Evolutionary conservation across 345 rosid genomes (phyloP), one percentile per base, ranked within the genome.

Genomic region (Sisymbrium irio): DNA sequence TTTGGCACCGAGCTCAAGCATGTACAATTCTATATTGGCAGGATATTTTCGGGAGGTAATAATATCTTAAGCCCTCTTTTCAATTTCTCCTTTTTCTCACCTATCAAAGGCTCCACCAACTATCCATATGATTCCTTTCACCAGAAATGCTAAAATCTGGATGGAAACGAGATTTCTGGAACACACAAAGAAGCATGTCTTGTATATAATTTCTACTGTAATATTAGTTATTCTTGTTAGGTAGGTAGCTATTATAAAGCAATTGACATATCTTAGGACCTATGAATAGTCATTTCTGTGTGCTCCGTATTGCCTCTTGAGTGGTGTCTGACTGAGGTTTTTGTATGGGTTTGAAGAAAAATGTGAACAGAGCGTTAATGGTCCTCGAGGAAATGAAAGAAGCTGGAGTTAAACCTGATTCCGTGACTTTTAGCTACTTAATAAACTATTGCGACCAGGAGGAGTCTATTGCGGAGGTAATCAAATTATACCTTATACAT

Each of bases 31-130:
- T 62, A 86, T 95, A 73, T 76, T 95, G 86, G 88, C 68, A 49
- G 99, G 92, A 67, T 87, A 83, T 69, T 95, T 84, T 73, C 89
- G 92, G 58, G 86, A 92, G 91, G 97, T 95, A 54, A 65, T 28
- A 30, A 65, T 37, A 39, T 50, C 67, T 65, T 47, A 25, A 27
- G 18, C 66, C 58, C 40, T 45, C 72, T 3, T 44, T 49, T 67
- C 42, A 30, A 44, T 14, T 7, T 25, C 7, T 11, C 62, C 18
- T 4, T 75, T 27, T 22, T 64, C 37, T 75, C 36, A 39, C n/a
- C 22, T 67, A 32, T 49, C 15, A 10, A 15, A 62, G 13, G 27
- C 25, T 32, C 54, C 62, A 72, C 60, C 40, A 71, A 11, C 17
- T 41, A 44, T 40, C 22, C 3, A 25, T 51, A 30, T 40, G 45